These are phyloP conservation scores for Groenewaldozyma auringiensis DNA, from an alignment of 1,139 yeast genomes.

Conservation along the genomic window DNA sequence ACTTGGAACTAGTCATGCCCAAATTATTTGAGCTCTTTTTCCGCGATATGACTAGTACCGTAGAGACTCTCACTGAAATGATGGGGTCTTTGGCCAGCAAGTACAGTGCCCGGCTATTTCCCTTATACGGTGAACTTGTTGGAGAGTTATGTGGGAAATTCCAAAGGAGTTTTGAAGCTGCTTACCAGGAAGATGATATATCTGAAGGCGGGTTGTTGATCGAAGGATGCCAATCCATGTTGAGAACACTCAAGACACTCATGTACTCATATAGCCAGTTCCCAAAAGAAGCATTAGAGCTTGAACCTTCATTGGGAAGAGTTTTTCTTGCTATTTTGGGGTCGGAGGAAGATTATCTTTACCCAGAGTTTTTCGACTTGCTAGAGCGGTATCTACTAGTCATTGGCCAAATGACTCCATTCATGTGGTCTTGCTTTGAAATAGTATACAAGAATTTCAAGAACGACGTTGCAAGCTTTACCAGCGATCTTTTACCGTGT, in stretches of 20 bases:
- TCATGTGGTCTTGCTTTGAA: neutral
- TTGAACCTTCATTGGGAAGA: neutral
- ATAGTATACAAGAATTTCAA: neutral
- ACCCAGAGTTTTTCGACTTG: slow-evolving; percentile 1
- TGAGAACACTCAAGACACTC: neutral
- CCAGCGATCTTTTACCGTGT: neutral
- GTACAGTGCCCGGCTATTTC: neutral
- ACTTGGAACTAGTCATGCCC: neutral
- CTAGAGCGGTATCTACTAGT: neutral
- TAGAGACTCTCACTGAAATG: neutral
- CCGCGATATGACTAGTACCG: neutral
- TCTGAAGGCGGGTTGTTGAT: neutral
- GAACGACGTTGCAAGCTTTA: neutral
- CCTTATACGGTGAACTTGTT: neutral
- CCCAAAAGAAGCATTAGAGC: neutral
- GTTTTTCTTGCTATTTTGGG: neutral
- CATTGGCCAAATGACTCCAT: neutral
- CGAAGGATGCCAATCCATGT: neutral
- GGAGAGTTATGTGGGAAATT: neutral
- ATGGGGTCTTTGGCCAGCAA: neutral
- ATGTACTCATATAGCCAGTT: neutral
- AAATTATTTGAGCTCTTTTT: neutral
- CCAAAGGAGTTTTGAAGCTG: neutral
- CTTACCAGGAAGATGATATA: neutral
- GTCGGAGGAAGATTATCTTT: slow-evolving; percentile 1